Evolutionary conservation across 1,284 basidiomycete genomes (phyloP).

Genomic region (Takashimella koratensis): DNA sequence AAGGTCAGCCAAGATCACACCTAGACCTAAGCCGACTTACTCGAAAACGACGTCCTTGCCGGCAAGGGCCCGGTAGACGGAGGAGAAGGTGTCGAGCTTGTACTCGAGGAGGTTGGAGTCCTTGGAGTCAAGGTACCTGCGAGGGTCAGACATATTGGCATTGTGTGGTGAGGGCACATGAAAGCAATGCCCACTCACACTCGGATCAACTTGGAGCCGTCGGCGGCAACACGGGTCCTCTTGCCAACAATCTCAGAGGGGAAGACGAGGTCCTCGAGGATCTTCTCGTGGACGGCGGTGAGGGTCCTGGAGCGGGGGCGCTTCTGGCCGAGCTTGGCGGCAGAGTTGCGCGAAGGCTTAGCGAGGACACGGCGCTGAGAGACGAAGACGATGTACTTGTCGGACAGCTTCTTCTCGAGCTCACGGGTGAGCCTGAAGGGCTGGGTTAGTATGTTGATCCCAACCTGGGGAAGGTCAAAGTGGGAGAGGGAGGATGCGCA

Average conservation of each 20-base stretch:
- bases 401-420: constrained; percentile 97
- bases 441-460: too few relatives aligned
- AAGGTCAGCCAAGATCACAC: constrained; percentile 12
- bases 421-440: constrained; percentile 86
- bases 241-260: constrained; percentile 99
- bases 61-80: constrained; percentile 49
- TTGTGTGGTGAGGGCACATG: background rate
- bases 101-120: constrained; percentile 98
- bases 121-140: constrained; percentile 94
- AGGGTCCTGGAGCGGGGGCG: constrained; percentile 95
- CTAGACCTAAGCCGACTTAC: constrained; percentile 23
- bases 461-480: too few relatives aligned
- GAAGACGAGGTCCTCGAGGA: constrained; percentile 98
- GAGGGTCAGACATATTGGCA: background rate
- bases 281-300: constrained; percentile 95
- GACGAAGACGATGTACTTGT: constrained; percentile 95
- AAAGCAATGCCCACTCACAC: constrained; percentile 62
- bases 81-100: constrained; percentile 63
- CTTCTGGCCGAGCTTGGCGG: constrained; percentile 77
- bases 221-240: constrained; percentile 84
- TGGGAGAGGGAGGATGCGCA: constrained; percentile 14
- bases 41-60: constrained; percentile 51
- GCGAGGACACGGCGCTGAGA: constrained; percentile 97
- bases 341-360: constrained; percentile 92
- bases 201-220: constrained; percentile 89